Conservation (phyloP, 164 flowering plant species). For the Chimonanthus salicifolius region DNA sequence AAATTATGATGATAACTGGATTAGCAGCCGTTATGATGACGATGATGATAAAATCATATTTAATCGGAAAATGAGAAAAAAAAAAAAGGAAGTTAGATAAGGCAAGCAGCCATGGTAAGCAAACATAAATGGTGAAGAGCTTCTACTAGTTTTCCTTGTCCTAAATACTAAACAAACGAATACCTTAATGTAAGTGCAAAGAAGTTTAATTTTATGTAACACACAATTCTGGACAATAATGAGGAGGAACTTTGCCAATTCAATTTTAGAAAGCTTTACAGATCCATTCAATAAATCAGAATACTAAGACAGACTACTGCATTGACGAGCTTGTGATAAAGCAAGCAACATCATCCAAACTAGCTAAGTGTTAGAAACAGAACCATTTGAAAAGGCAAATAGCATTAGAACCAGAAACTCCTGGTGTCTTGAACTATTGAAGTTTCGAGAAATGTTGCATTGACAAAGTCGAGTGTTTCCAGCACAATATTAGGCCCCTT, state of each 20-base stretch:
- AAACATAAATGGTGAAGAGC: not conserved
- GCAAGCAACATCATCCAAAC: not conserved
- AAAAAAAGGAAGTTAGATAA: no score
- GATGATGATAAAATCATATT: no score
- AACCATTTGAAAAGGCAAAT: not conserved
- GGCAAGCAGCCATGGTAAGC: not conserved
- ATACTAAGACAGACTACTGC: not conserved
- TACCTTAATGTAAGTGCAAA: not conserved
- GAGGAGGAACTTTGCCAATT: not conserved
- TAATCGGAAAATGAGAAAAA: no score
- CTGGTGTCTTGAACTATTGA: not conserved
- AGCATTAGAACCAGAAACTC: not conserved
- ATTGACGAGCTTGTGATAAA: not conserved
- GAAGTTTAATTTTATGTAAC: not conserved
- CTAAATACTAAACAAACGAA: not conserved
- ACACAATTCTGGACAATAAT: no score
- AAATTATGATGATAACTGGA: no score
- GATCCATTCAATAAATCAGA: not conserved
- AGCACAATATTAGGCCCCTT: not conserved
- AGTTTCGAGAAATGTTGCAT: not conserved
- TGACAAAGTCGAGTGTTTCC: not conserved
- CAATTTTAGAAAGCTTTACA: not conserved
- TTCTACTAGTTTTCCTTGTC: not conserved
- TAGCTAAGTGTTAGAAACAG: not conserved
- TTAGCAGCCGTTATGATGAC: no score